A percentile compares a stretch with the other conserved stretches of the same genome.
Conservation (phyloP, 352 stramenopile genomes). For the Phytophthora sp. region DNA sequence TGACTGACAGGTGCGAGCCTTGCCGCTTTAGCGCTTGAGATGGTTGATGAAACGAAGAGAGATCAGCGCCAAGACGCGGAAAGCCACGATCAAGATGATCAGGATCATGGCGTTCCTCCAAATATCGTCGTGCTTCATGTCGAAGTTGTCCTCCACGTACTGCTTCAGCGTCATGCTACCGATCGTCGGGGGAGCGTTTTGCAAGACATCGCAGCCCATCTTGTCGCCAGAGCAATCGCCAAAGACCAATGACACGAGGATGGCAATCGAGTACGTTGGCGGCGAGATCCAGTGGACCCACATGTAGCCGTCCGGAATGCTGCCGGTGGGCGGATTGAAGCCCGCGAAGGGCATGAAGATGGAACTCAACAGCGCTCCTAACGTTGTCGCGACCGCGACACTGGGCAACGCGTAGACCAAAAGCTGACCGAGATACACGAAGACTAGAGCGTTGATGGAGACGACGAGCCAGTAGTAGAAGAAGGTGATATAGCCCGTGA, state of each 20-base stretch:
- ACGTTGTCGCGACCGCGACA: slow-evolving; percentile 37
- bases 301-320: slow-evolving; percentile 57
- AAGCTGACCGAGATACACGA: slow-evolving; percentile 57
- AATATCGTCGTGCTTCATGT: slow-evolving; percentile 55
- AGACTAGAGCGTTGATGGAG: slow-evolving; percentile 51
- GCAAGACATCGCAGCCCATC: slow-evolving; percentile 38
- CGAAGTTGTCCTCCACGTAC: slow-evolving; percentile 49
- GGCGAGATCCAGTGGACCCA: slow-evolving; percentile 65
- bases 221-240: slow-evolving; percentile 22
- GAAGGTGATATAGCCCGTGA: slow-evolving; percentile 45
- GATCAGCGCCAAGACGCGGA: slow-evolving; percentile 42
- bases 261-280: slow-evolving; percentile 47
- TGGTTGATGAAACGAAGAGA: slow-evolving; percentile 57
- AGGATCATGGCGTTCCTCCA: slow-evolving; percentile 39
- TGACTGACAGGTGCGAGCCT: too few species aligned
- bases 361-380: slow-evolving; percentile 48
- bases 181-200: slow-evolving; percentile 14
- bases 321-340: slow-evolving; percentile 56
- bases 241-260: slow-evolving; percentile 38
- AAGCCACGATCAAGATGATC: slow-evolving; percentile 38
- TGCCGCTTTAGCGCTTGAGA: slow-evolving; percentile 38
- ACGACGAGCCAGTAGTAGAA: slow-evolving; percentile 64
- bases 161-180: slow-evolving; percentile 38
- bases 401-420: slow-evolving; percentile 52
- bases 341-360: slow-evolving; percentile 65